Evolutionary conservation across 2,329 filamentous ascomycete species (phyloP), one percentile per base, ranked within the genome.

Genomic region (Fusarium neocosmosporiellum): DNA sequence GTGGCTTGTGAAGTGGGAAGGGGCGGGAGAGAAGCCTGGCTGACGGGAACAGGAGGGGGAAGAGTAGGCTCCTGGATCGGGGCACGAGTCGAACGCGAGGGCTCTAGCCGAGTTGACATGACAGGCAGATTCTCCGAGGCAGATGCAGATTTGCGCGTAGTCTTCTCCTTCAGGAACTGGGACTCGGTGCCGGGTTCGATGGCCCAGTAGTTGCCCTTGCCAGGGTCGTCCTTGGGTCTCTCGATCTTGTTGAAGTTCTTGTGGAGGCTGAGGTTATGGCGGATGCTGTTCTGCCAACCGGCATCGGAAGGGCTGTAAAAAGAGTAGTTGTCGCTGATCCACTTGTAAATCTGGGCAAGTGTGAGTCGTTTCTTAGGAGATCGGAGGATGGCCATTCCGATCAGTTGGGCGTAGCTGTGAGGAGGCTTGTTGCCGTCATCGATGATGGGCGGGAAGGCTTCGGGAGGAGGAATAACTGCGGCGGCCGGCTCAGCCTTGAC

Each of bases 221-320:
- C 96, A 4, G 96, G 95, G 78, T 98, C 96, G 80, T 98, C 95
- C 86, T 98, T 98, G 65, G 95, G 95, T 67, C 96, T 90, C 82
- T 98, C 95, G 79, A 97, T 93, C 84, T 98, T 98, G 80, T 95
- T 91, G 79, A 98, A 98, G 54, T 94, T 94, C 84, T 98, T 98
- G 87, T 98, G 97, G 50, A 99, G 87, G 79, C 95, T 98, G 36
- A 99, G 90, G 77, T 99, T 99, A 83, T 99, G 96, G 36, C 96
- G 93, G 81, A 99, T 99, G 85, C 96, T 98, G 83, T 99, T 99
- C 83, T 98, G 96, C 96, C 96, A 99, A 71, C 96, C 96, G 13
- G 93, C 91, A 77, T 98, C 95, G 64, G 92, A 89, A 48, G 91
- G 89, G 75, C 90, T 92, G 85, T 98, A 99, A 83, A 96, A 98